Evolutionary conservation across 2,329 filamentous ascomycete genomes (phyloP).

Genomic region (Lojkania enalia): DNA sequence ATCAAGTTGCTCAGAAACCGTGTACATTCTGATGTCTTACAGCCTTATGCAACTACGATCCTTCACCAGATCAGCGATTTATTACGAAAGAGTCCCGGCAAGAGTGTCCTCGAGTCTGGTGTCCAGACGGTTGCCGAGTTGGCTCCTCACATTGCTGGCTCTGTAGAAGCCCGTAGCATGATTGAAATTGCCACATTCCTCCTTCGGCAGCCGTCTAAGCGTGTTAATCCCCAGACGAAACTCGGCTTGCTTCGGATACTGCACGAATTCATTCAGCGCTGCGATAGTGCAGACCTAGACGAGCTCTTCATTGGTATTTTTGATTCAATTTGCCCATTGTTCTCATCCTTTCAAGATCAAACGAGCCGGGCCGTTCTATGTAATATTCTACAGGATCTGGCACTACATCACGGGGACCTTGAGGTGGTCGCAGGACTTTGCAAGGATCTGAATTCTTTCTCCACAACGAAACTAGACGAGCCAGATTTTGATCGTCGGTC

Average conservation of each 20-base stretch:
- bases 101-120: slow-evolving; percentile 75
- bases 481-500: slow-evolving; percentile 85
- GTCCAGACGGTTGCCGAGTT: slow-evolving; percentile 75
- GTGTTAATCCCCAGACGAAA: slow-evolving; percentile 83
- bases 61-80: slow-evolving; percentile 58
- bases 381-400: slow-evolving; percentile 71
- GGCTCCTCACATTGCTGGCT: slow-evolving; percentile 54
- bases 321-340: slow-evolving; percentile 75
- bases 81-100: slow-evolving; percentile 64
- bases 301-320: slow-evolving; percentile 69
- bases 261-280: slow-evolving; percentile 75
- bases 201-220: slow-evolving; percentile 79
- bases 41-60: slow-evolving; percentile 69
- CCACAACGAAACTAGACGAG: slow-evolving; percentile 72
- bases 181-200: slow-evolving; percentile 80
- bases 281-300: slow-evolving; percentile 58
- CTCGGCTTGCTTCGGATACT: slow-evolving; percentile 77
- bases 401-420: slow-evolving; percentile 64
- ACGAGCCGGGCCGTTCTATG: slow-evolving; percentile 75
- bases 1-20: slow-evolving; percentile 59
- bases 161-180: slow-evolving; percentile 69
- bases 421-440: slow-evolving; percentile 70
- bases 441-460: slow-evolving; percentile 78
- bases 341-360: slow-evolving; percentile 86
- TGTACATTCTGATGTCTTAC: slow-evolving; percentile 51